Evolutionary conservation across 2,329 filamentous ascomycete genomes (phyloP), one percentile per base, ranked within the genome.

Genomic region (Pleurostoma richardsiae): DNA sequence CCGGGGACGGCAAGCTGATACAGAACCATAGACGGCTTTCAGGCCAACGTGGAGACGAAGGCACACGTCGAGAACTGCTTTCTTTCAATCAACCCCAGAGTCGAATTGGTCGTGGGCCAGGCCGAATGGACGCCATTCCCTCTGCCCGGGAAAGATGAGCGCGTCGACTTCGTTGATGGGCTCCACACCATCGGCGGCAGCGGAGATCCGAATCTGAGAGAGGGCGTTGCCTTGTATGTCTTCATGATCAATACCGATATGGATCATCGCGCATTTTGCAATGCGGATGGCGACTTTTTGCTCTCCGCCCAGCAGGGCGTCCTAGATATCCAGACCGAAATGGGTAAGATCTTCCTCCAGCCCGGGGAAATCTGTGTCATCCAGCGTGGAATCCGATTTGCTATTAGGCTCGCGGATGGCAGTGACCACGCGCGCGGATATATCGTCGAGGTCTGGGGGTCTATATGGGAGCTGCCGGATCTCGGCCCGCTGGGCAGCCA

Each of bases 351-450:
- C 54, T 64, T 30, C 43, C 76, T 86, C 4, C 76, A 80, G 30
- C 83, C 82, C 0, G 83, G 82, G 30, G 81, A 85, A 59, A 77
- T 86, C 46, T 76, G 73, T 45, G 76, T 86, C 8, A 79, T 86
- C 28, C 83, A 80, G 6, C 70, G 81, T 8, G 83, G 83, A 29
- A 74, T 85, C 44, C 71, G 82, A 29, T 83, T 85, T 63, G 72
- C 75, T 19, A 74, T 86, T 30, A 47, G 49, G 29, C 33, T 51
- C 2, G 63, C 83, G 5, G 65, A 74, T 41, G 78, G 77, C 70
- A 19, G 19, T 19, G 19, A 19, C 19, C 74, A 76, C 3, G 74
- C 76, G 3, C 64, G 79, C 53, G 82, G 82, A 27, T 85, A 19
- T 19, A 19, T 19, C 19, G 39, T 83, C 86, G 80, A 82, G 60